These are phyloP conservation scores for Silene noctiflora DNA, from an alignment of 179 eudicot genomes.

Conservation along the genomic window DNA sequence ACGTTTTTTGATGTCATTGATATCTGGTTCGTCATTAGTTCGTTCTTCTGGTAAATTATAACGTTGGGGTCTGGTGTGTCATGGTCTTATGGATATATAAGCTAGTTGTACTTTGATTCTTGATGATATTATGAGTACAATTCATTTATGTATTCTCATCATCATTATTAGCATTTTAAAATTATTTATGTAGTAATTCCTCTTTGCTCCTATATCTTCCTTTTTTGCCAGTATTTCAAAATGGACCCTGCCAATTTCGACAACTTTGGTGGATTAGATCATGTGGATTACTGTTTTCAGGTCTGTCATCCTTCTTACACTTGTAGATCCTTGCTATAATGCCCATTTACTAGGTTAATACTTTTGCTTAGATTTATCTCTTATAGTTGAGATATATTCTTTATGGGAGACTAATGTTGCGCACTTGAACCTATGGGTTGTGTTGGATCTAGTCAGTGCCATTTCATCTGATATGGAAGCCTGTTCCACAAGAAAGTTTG, in stretches of 20 bases:
- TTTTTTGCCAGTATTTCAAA: constrained; percentile 68
- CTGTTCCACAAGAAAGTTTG: neutral
- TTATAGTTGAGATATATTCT: neutral
- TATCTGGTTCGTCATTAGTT: neutral
- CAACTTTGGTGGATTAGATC: constrained; percentile 68
- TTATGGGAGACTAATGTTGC: neutral
- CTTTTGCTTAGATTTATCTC: constrained; percentile 7
- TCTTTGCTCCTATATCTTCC: neutral
- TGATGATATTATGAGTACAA: neutral
- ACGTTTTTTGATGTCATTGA: constrained; percentile 3
- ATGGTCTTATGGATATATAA: neutral
- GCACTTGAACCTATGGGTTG: neutral
- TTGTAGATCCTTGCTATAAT: constrained; percentile 2
- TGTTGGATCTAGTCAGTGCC: constrained; percentile 2
- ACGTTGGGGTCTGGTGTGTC: neutral
- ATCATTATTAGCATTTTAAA: neutral
- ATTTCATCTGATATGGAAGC: neutral
- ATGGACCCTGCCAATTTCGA: constrained; percentile 78
- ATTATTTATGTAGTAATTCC: neutral
- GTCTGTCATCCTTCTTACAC: constrained; percentile 33
- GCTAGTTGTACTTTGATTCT: neutral
- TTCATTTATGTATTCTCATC: neutral
- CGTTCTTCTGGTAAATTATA: neutral
- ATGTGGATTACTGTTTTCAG: constrained; percentile 89
- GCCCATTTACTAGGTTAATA: neutral